A percentile compares a stretch with the other conserved stretches of the same genome.
These are phyloP conservation scores for Blastomyces silverae DNA, from an alignment of 2,329 filamentous ascomycete species.

Conservation along the genomic window DNA sequence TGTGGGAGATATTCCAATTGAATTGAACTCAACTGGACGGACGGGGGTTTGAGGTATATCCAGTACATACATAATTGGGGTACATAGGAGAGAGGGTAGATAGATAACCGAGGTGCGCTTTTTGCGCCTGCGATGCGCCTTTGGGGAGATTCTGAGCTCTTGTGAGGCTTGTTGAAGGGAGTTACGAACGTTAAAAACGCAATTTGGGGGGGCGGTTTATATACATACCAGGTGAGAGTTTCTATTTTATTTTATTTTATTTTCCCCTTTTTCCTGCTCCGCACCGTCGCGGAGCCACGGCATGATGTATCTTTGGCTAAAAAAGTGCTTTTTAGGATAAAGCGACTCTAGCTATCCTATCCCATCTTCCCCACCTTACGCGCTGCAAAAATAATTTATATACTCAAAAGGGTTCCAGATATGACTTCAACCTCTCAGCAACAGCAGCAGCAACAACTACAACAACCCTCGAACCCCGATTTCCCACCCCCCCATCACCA, in stretches of 20 bases:
- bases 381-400: neutral
- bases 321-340: neutral
- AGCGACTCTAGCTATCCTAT: neutral
- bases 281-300: too few species aligned
- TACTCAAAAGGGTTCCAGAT: neutral
- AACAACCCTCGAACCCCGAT: neutral
- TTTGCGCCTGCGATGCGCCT: neutral
- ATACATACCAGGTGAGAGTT: neutral
- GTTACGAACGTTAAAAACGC: too few species aligned
- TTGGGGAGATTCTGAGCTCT: neutral
- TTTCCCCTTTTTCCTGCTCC: too few species aligned
- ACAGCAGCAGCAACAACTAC: neutral
- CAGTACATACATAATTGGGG: too few species aligned
- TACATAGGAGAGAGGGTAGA: too few species aligned
- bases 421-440: slow-evolving; percentile 5
- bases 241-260: too few species aligned
- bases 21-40: too few species aligned
- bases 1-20: neutral
- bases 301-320: too few species aligned
- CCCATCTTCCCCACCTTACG: neutral
- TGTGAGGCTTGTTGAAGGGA: neutral
- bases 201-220: too few species aligned
- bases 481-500: slow-evolving; percentile 13
- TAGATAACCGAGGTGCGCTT: neutral
- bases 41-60: neutral